Base-by-base conservation (phyloP, 2,329 filamentous ascomycete genomes). In the Elsinoe necatrix region DNA sequence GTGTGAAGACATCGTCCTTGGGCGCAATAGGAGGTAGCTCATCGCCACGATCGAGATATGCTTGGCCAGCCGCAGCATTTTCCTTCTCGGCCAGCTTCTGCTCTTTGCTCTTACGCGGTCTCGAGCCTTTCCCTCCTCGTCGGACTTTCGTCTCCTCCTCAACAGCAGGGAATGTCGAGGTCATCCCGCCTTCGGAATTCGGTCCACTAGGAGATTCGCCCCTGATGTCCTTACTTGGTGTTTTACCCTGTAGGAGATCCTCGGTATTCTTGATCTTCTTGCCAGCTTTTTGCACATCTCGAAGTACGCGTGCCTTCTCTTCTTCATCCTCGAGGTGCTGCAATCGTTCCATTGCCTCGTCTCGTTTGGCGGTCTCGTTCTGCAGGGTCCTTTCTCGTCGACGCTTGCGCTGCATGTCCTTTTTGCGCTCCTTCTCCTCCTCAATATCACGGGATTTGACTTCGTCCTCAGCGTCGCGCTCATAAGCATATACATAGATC, bases 331-430 rank as follows among this genome's bases (percentile, higher is more conserved):
- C 81, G 2, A 89, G 87, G 55, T 85, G 82, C 58, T 86, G 81
- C 8, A 91, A 89, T 62, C 86, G 86, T 61, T 86, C 84, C 43
- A 95, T 77, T 3, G 89, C 88, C 62, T 86, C 82, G 2, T 86
- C 82, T 61, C 93, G 87, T 73, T 95, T 93, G 68, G 90, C 85
- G 68, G 78, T 77, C 65, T 96, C 92, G 64, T 95, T 87, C 5
- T 90, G 92, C 59, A 95, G 86, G 3, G 90, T 90, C 78, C 96
- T 96, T 70, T 97, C 92, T 16, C 93, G 86, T 42, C 93, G 85
- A 59, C 93, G 83, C 75, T 97, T 98, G 61, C 93, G 87, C 70
- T 98, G 93, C 89, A 98, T 97, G 68, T 98, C 93, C 76, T 98
- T 98, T 77, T 98, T 98, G 62, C 93, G 89, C 73, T 98, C 93